Percentiles rank a stretch among this genome's conserved stretches.
Evolutionary conservation across 495 filamentous ascomycete genomes (phyloP).

Genomic region (Astrothelium subdiscretum): DNA sequence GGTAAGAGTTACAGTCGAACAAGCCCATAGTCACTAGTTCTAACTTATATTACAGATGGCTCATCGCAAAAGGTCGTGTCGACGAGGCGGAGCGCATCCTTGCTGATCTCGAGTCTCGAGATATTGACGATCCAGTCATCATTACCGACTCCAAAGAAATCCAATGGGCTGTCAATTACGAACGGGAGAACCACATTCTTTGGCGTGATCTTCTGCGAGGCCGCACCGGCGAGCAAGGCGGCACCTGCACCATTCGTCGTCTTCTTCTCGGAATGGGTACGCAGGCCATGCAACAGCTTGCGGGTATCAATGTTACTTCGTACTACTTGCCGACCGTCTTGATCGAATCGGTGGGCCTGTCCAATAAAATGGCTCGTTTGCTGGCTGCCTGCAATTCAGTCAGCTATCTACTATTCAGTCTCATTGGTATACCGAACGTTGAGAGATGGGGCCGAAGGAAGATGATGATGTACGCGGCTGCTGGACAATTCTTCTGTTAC

Average conservation of each 20-base stretch:
- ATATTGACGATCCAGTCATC: slow-evolving; percentile 37
- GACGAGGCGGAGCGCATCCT: slow-evolving; percentile 40
- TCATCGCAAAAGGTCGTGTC: slow-evolving; percentile 33
- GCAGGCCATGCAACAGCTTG: slow-evolving; percentile 44
- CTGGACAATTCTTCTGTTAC: slow-evolving; percentile 40
- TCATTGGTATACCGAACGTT: slow-evolving; percentile 35
- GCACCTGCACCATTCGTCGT: slow-evolving; percentile 37
- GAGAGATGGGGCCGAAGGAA: slow-evolving; percentile 42
- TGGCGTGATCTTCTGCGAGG: slow-evolving; percentile 38
- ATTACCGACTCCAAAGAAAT: slow-evolving; percentile 38
- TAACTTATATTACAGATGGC: slow-evolving; percentile 29
- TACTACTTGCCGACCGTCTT: slow-evolving; percentile 42
- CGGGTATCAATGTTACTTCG: slow-evolving; percentile 36
- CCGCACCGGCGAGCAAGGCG: slow-evolving; percentile 24
- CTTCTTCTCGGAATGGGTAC: slow-evolving; percentile 39
- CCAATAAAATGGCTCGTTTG: slow-evolving; percentile 35
- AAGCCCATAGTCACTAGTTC: slow-evolving; percentile 13
- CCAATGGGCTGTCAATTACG: slow-evolving; percentile 36
- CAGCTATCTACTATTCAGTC: slow-evolving; percentile 38
- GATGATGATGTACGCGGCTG: slow-evolving; percentile 40
- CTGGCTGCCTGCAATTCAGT: slow-evolving; percentile 41
- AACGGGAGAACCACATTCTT: slow-evolving; percentile 35
- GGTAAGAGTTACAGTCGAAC: slow-evolving; percentile 17
- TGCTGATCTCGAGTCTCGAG: slow-evolving; percentile 35
- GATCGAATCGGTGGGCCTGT: slow-evolving; percentile 38